Base-by-base conservation (phyloP, 2,329 filamentous ascomycete species). In the Trichophyton schoenleinii region DNA sequence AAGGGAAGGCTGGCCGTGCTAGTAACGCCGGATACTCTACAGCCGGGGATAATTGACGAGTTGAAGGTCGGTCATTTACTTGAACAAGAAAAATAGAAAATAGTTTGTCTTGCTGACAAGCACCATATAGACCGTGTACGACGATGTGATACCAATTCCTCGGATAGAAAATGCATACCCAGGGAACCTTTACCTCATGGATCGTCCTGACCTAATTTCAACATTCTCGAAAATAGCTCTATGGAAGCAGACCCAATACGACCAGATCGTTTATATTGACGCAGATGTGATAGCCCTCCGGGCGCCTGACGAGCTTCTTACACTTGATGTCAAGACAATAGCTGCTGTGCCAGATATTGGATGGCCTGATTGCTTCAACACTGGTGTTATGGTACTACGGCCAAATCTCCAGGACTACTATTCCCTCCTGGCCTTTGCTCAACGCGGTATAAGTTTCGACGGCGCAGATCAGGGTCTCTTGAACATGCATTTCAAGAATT, bases 351-450 rank as follows among this genome's bases (percentile, higher is more conserved):
- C 94, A 36, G 94, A 99, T 74, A 91, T 97, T 68, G 94, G 94
- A 67, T 99, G 94, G 94, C 94, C 94, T 38, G 94, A 99, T 76
- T 83, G 91, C 64, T 97, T 97, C 84, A 99, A 99, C 76, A 91
- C 88, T n/a, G 94, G 94, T 69, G 85, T 99, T 68, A 95, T 99
- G 90, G 90, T 91, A 41, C 75, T 99, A 63, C 87, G 81, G 15
- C 94, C 94, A 38, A 87, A 92, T 74, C 79, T 91, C 81, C 87
- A 87, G 62, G 91, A 95, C 67, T 97, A 91, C 75, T 87, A 90
- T 75, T 88, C 89, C 48, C 80, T 99, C 70, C 80, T 85, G 65
- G 89, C 88, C 65, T 85, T 96, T 80, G 91, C 94, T 28, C 83
- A 91, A 67, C 81, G 86, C 61, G 91, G 91, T 28, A 88, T 92